phyloP scores from a whole-genome alignment of 805 yeast genomes.

The Nakazawaea ishiwadae region DNA sequence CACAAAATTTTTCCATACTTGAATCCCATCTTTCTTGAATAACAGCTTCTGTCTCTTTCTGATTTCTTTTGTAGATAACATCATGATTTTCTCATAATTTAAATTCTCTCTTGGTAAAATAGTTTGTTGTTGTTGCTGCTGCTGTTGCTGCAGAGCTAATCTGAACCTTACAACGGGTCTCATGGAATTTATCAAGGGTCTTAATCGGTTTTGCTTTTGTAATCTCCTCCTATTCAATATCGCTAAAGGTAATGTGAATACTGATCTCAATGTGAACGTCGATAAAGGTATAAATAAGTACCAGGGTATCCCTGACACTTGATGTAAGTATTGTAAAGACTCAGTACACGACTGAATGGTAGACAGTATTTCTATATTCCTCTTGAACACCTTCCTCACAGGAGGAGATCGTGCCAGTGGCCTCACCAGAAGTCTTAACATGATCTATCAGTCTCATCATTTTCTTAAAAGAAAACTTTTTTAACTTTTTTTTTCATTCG shows the following conservation, averaged over 20 bases:
- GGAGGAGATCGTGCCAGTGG: neutral
- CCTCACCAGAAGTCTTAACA: neutral
- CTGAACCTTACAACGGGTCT: slow-evolving; percentile 66
- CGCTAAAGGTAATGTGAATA: slow-evolving; percentile 75
- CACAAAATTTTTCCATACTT: slow-evolving; percentile 73
- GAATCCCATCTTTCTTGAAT: slow-evolving; percentile 65
- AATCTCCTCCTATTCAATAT: slow-evolving; percentile 64
- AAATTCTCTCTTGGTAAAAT: slow-evolving; percentile 34
- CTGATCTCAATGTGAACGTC: slow-evolving; percentile 60
- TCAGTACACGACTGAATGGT: slow-evolving; percentile 19
- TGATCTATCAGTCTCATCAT: too few relatives aligned
- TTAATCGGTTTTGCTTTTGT: slow-evolving; percentile 63
- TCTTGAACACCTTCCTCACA: neutral
- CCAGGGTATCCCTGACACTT: slow-evolving; percentile 72
- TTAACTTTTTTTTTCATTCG: too few relatives aligned
- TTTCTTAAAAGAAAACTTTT: too few relatives aligned
- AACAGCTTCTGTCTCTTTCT: slow-evolving; percentile 67
- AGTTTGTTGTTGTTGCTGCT: slow-evolving; percentile 20
- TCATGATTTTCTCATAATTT: slow-evolving; percentile 72
- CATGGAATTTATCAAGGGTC: slow-evolving; percentile 71
- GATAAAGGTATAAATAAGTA: slow-evolving; percentile 70
- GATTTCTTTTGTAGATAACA: slow-evolving; percentile 73
- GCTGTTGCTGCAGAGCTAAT: slow-evolving; percentile 43
- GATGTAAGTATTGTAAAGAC: slow-evolving; percentile 44
- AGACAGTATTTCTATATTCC: slow-evolving; percentile 7